A percentile compares a stretch with the other conserved stretches of the same genome.
Evolutionary conservation across 148 eudicot species (phyloP).

Genomic region (Hydrangea macrophylla): DNA sequence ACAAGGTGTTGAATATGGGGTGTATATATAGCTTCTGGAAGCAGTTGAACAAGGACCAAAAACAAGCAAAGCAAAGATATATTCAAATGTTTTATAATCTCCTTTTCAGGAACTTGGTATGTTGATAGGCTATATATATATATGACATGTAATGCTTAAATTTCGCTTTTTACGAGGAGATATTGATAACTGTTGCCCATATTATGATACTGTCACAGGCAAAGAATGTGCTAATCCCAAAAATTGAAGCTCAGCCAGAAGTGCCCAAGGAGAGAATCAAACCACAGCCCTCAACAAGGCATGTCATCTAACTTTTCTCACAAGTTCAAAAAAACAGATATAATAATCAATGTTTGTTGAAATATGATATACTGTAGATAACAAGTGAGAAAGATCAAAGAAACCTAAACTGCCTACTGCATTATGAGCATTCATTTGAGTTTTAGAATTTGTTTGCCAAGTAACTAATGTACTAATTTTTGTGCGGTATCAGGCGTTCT

Average conservation of each 20-base stretch:
- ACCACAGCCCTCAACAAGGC: slow-evolving; percentile 45
- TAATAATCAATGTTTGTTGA: background rate
- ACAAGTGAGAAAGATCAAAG: background rate
- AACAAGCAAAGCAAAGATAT: slow-evolving; percentile 85
- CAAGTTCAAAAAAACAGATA: background rate
- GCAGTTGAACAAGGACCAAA: slow-evolving; percentile 60
- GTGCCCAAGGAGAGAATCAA: slow-evolving; percentile 41
- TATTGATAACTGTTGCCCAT: background rate
- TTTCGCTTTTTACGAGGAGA: background rate
- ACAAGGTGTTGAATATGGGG: slow-evolving; percentile 86
- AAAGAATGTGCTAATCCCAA: slow-evolving; percentile 42
- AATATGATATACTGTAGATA: background rate
- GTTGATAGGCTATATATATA: slow-evolving; percentile 7
- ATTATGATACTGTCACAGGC: slow-evolving; percentile 45
- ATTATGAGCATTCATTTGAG: background rate
- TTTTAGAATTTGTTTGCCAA: background rate
- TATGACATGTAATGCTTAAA: background rate
- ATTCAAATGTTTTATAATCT: slow-evolving; percentile 80
- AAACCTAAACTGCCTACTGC: background rate
- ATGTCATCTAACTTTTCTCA: slow-evolving; percentile 12
- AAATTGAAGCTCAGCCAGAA: slow-evolving; percentile 40
- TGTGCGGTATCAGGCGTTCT: slow-evolving; percentile 44
- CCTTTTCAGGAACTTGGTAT: slow-evolving; percentile 69
- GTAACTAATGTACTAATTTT: slow-evolving; percentile 12
- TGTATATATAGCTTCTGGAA: slow-evolving; percentile 78